A percentile compares a stretch with the other conserved stretches of the same genome.
These are phyloP conservation scores for Backusella mclennaniae DNA, from an alignment of 192 early-diverging fungal species.

Conservation along the genomic window DNA sequence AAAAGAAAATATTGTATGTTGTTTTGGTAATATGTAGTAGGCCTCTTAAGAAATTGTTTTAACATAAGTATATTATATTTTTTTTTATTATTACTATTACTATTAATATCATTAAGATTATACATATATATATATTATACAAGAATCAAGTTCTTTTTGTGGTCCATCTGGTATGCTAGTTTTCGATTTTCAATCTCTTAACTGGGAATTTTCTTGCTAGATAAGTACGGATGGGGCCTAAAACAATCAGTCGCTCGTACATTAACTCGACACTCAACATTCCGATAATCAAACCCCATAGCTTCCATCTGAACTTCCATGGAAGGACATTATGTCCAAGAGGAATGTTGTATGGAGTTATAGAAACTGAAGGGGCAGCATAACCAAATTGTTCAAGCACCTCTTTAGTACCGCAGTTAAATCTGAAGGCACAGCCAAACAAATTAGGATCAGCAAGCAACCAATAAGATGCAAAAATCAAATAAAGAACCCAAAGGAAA, in stretches of 20 bases:
- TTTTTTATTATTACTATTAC: no score
- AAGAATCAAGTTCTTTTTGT: no score
- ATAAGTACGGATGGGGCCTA: constrained; percentile 44
- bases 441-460: constrained; percentile 66
- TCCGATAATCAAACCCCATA: constrained; percentile 51
- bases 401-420: constrained; percentile 32
- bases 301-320: constrained; percentile 44
- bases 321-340: constrained; percentile 66
- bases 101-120: no score
- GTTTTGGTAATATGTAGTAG: no score
- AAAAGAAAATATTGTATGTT: no score
- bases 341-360: constrained; percentile 52
- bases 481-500: constrained; percentile 46
- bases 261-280: constrained; percentile 39
- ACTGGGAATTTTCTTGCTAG: constrained; percentile 44
- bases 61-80: no score
- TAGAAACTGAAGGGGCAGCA: background rate
- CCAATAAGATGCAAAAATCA: constrained; percentile 53
- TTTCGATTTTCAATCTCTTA: no score
- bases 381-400: constrained; percentile 25
- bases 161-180: no score
- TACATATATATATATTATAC: no score
- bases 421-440: constrained; percentile 64
- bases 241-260: constrained; percentile 46
- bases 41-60: no score